phyloP scores from a whole-genome alignment of 2,329 filamentous ascomycete genomes.

The Exophiala xenobiotica region DNA sequence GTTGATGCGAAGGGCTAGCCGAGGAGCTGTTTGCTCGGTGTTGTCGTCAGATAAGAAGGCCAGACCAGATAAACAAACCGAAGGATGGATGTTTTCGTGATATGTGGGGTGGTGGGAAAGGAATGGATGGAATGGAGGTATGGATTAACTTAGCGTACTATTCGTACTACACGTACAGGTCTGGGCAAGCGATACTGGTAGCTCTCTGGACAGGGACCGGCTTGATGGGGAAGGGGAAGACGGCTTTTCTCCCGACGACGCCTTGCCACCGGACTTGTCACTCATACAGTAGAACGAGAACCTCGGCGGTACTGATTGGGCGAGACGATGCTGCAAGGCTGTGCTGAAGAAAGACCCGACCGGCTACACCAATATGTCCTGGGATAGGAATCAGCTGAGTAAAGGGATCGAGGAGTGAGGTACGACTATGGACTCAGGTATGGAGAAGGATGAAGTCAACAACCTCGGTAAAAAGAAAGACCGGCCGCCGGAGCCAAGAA shows the following conservation, averaged over 20 bases:
- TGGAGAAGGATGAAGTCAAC: neutral
- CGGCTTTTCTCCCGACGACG: neutral
- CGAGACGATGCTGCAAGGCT: neutral
- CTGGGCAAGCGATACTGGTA: too few species aligned
- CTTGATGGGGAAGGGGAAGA: neutral
- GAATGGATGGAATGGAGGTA: too few species aligned
- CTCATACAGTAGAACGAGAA: neutral
- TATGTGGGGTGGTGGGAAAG: too few species aligned
- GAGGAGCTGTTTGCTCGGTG: too few species aligned
- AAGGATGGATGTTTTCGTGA: too few species aligned
- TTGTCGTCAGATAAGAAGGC: too few species aligned
- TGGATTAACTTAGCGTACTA: too few species aligned
- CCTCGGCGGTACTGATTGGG: conserved; percentile 3
- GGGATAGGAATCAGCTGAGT: neutral
- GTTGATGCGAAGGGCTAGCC: too few species aligned
- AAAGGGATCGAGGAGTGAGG: neutral
- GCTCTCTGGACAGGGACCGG: too few species aligned
- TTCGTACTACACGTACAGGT: too few species aligned
- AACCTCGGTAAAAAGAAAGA: conserved; percentile 16
- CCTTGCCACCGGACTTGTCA: neutral
- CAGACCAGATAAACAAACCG: too few species aligned
- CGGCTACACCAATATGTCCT: neutral
- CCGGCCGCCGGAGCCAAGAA: conserved; percentile 9
- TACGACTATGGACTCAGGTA: neutral
- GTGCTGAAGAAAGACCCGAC: neutral